Conservation (phyloP, 2,329 filamentous ascomycete genomes). For the Aspergillus carbonarius region DNA sequence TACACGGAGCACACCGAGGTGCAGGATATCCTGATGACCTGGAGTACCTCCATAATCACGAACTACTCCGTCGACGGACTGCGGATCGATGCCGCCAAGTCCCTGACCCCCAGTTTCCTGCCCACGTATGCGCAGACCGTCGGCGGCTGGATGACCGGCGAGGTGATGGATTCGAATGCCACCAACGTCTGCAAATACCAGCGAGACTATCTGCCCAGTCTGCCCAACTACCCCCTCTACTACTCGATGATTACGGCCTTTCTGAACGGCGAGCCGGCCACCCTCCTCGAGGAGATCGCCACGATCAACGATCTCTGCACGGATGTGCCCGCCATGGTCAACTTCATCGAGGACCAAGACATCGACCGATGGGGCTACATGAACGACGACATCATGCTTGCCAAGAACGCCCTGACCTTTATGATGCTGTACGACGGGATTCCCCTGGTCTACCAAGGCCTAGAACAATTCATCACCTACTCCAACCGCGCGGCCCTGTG, state of each 20-base stretch:
- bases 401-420: slow-evolving; percentile 62
- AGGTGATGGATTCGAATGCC: slow-evolving; percentile 43
- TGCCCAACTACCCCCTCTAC: slow-evolving; percentile 50
- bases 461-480: slow-evolving; percentile 61
- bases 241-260: slow-evolving; percentile 36
- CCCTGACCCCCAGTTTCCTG: slow-evolving; percentile 47
- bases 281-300: slow-evolving; percentile 26
- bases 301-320: slow-evolving; percentile 29
- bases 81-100: slow-evolving; percentile 51
- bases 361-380: slow-evolving; percentile 54
- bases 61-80: slow-evolving; percentile 53
- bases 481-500: slow-evolving; percentile 57
- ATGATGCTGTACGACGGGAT: slow-evolving; percentile 61
- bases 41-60: slow-evolving; percentile 42
- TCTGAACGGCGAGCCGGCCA: slow-evolving; percentile 30
- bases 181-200: slow-evolving; percentile 45
- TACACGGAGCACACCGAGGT: slow-evolving; percentile 46
- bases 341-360: slow-evolving; percentile 62
- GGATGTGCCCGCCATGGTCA: slow-evolving; percentile 49
- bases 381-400: slow-evolving; percentile 53
- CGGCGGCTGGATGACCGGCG: slow-evolving; percentile 48
- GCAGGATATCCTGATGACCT: slow-evolving; percentile 40
- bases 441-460: slow-evolving; percentile 65
- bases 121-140: slow-evolving; percentile 36
- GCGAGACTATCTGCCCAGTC: slow-evolving; percentile 36